Base-by-base conservation (phyloP, 768 basidiomycete species). In the Lactarius vividus region DNA sequence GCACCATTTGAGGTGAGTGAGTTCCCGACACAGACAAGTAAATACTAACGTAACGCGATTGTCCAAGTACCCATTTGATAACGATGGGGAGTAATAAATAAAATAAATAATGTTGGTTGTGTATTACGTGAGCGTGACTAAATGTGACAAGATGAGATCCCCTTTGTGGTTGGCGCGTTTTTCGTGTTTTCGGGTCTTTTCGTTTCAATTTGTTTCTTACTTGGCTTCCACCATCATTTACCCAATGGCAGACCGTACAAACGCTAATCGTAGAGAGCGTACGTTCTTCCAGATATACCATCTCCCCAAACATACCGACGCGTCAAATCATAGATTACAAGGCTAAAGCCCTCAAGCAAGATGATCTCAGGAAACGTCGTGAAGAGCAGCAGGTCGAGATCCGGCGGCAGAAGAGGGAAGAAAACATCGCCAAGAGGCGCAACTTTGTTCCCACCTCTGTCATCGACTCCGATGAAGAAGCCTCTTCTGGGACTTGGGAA, bases 371-470 rank as follows among this genome's bases (percentile, higher is more conserved):
- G 72, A 89, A 95, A 78, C 89, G 96, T 77, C 88, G 97, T 65
- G 97, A 98, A 77, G 96, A 99, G 76, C 94, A 96, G 76, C 96
- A 98, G 74, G 97, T 99, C 64, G 97, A 98, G 83, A 98, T 99
- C 83, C 85, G 97, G 75, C 86, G 94, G 75, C 94, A 96, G 81
- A 98, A 98, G 81, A 85, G 97, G 72, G 97, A 99, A 77, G 97
- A 99, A 78, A 96, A 95, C 77, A 96, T 98, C 68, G 92, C 96
- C 66, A 99, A 99, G 83, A 85, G 97, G 77, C 84, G 97, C 69
- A 98, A 98, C 78, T 92, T 96, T 75, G 83, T 94, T 64, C 88
- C 94, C 40, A 82, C 85, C 31, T 78, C 85, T 57, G 80, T 83
- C 64, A 81, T 78, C 66, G 96, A 98, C 75, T 97, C 95, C 61